phyloP scores from a whole-genome alignment of 2,329 filamentous ascomycete species.

The Trichoderma polysporum region DNA sequence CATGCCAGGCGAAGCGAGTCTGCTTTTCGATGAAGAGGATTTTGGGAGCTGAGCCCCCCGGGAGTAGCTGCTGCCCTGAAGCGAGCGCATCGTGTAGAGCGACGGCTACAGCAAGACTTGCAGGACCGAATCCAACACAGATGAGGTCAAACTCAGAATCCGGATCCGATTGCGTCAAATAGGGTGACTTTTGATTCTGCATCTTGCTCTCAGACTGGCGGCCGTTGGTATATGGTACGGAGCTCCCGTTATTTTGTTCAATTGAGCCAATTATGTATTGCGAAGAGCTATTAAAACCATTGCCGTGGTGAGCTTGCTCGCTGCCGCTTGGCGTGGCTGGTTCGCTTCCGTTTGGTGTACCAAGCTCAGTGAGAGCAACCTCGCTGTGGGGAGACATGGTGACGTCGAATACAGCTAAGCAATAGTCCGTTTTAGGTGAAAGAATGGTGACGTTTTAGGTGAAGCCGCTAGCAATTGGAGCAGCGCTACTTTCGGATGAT shows the following conservation, averaged over 20 bases:
- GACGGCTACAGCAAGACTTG: constrained; percentile 83
- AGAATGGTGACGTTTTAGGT: constrained; percentile 5
- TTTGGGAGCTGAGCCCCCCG: constrained; percentile 56
- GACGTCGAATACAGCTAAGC: neutral
- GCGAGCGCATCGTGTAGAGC: constrained; percentile 80
- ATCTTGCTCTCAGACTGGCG: constrained; percentile 9
- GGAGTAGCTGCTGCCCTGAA: constrained; percentile 43
- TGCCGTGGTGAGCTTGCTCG: constrained; percentile 15
- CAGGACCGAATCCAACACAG: constrained; percentile 90
- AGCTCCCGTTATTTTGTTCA: constrained; percentile 19
- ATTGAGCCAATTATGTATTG: constrained; percentile 6
- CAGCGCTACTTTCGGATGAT: neutral
- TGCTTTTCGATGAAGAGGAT: constrained; percentile 90
- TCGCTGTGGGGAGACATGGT: constrained; percentile 41
- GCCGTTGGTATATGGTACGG: constrained; percentile 23
- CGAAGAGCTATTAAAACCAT: neutral
- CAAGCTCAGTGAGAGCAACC: constrained; percentile 29
- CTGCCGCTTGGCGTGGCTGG: constrained; percentile 22
- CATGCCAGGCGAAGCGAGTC: constrained; percentile 81
- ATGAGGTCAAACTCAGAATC: constrained; percentile 78
- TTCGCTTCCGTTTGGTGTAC: constrained; percentile 22
- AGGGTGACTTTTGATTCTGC: constrained; percentile 23
- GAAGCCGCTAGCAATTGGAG: neutral
- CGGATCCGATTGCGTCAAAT: constrained; percentile 51
- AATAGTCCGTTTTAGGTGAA: neutral